Conservation (phyloP, 2,329 filamentous ascomycete genomes). For the Pyrenochaeta sp. region DNA sequence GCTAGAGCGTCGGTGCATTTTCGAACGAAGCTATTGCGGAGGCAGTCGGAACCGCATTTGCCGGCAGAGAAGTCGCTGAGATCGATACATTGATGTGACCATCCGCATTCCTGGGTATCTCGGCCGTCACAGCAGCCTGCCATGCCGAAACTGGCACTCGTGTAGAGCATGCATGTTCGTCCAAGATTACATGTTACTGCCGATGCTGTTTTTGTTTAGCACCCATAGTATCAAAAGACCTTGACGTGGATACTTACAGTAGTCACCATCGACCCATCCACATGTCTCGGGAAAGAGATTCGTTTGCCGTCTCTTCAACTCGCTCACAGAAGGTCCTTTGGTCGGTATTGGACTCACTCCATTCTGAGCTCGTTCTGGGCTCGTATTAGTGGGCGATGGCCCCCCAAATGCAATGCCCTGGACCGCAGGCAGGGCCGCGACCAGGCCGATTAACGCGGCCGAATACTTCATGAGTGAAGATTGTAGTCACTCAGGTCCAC, state of each 20-base stretch:
- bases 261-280: constrained; percentile 32
- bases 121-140: constrained; percentile 33
- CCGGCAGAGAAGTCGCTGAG: constrained; percentile 19
- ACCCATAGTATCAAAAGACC: background rate
- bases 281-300: constrained; percentile 25
- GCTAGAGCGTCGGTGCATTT: constrained; percentile 26
- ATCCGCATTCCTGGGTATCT: constrained; percentile 32
- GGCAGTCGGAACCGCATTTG: constrained; percentile 24
- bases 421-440: constrained; percentile 21
- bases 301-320: constrained; percentile 26
- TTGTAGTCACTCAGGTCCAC: too few species aligned
- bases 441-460: constrained; percentile 11
- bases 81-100: constrained; percentile 37
- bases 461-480: constrained; percentile 10
- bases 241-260: constrained; percentile 14
- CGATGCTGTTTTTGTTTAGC: constrained; percentile 14
- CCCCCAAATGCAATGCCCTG: constrained; percentile 29
- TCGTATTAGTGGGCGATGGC: constrained; percentile 23
- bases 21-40: constrained; percentile 26
- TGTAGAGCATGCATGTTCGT: constrained; percentile 37
- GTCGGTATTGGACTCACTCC: constrained; percentile 32
- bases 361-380: constrained; percentile 13
- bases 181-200: constrained; percentile 21
- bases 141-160: constrained; percentile 26
- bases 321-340: constrained; percentile 23